A percentile compares a stretch with the other conserved stretches of the same genome.
Evolutionary conservation across 148 eudicot genomes (phyloP).

Genomic region (Rhododendron griersonianum): DNA sequence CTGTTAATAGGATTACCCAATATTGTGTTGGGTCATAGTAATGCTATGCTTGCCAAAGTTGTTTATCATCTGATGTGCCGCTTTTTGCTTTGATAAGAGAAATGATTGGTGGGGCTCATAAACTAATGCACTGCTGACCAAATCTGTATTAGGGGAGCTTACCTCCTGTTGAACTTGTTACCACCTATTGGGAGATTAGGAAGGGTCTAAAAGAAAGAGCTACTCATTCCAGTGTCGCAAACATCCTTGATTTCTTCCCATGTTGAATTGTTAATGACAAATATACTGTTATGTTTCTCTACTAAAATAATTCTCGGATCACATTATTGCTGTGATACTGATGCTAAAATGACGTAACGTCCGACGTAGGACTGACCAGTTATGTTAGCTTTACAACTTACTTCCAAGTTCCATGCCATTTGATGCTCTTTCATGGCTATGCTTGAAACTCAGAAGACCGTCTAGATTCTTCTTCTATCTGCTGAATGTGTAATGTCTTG

Average conservation of each 20-base stretch:
- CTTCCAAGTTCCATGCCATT: background rate
- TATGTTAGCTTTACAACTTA: background rate
- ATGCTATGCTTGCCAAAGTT: background rate
- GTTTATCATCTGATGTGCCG: background rate
- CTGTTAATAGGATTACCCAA: background rate
- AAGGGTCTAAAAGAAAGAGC: background rate
- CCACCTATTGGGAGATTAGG: background rate
- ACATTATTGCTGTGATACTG: background rate
- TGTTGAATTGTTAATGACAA: background rate
- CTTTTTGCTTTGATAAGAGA: background rate
- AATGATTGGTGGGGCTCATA: background rate
- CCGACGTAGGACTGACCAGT: background rate
- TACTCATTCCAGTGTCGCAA: background rate
- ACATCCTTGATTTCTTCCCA: background rate
- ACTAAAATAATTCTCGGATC: background rate
- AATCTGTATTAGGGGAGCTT: background rate
- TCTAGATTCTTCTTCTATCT: background rate
- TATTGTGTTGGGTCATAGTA: background rate
- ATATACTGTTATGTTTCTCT: background rate
- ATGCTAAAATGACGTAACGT: background rate
- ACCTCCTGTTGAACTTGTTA: slow-evolving; percentile 1
- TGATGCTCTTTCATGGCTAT: background rate
- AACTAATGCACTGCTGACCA: background rate
- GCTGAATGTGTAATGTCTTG: background rate
- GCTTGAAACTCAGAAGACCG: background rate